Evolutionary conservation across 768 basidiomycete species (phyloP).

Genomic region (Boletus sp.): DNA sequence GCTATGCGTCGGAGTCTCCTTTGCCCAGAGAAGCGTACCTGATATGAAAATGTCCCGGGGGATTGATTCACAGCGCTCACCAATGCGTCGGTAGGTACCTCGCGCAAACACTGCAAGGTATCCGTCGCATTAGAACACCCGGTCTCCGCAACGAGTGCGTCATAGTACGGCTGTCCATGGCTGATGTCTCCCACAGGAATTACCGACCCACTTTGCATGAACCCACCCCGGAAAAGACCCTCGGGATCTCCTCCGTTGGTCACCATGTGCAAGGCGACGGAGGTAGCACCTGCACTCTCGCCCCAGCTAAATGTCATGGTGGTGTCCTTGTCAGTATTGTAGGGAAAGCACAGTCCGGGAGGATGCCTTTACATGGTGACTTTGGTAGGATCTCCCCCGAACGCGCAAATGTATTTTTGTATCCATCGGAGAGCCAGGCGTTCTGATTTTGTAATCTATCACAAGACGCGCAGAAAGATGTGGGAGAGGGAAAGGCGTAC

Average conservation of each 20-base stretch:
- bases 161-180: conserved; percentile 26
- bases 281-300: too few relatives aligned
- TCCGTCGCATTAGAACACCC: conserved; percentile 29
- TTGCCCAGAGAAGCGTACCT: conserved; percentile 18
- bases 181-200: conserved; percentile 20
- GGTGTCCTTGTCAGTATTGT: not conserved
- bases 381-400: too few relatives aligned
- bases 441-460: conserved; percentile 18
- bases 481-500: conserved; percentile 5
- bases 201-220: conserved; percentile 44
- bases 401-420: too few relatives aligned
- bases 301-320: not conserved
- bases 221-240: conserved; percentile 17
- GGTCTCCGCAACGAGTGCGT: conserved; percentile 28
- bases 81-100: conserved; percentile 29
- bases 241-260: too few relatives aligned
- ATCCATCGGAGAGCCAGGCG: too few relatives aligned
- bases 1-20: not conserved
- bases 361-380: too few relatives aligned
- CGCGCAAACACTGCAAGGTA: conserved; percentile 34
- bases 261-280: too few relatives aligned
- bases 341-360: not conserved
- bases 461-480: not conserved
- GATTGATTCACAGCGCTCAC: conserved; percentile 32
- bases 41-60: conserved; percentile 31